Base-by-base conservation (phyloP, 176 grass and related monocot species). In the Carex myosuroides region DNA sequence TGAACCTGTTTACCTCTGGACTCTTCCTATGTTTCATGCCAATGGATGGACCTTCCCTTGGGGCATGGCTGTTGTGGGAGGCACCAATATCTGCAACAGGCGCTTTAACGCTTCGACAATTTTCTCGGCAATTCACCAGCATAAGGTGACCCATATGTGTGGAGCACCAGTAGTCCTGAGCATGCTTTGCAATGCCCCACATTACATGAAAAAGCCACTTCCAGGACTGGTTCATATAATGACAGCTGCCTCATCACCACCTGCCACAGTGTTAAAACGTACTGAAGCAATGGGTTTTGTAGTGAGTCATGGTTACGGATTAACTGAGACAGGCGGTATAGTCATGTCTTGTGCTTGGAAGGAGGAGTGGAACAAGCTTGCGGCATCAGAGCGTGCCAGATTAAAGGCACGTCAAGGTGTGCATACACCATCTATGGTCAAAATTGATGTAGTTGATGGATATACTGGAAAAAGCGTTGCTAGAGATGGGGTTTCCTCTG, bases 21-120 rank as follows among this genome's bases (percentile, higher is more conserved):
- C 92, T 44, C 86, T 98, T 53, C 92, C 90, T 52, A 91, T 98
- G 92, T 98, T 94, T 81, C 95, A 98, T 87, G 91, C 82, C 84
- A 98, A 98, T 20, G 95, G 95, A 0, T 98, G 95, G 95, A 91
- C 87, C 82, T 98, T 89, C 67, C 87, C 95, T 0, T 98, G 95
- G 95, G 92, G 95, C 11, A 79, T 98, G 86, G 89, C 95, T 17
- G 87, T 18, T n/a, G 81, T 88, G 2, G 95, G 92, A 46, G 95
- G 92, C 61, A 93, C 92, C 70, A 98, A 93, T 41, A 63, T 94
- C 13, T 98, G 92, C 87, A 87, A 94, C 79, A 88, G 90, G 79
- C 95, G 88, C 32, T 88, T 98, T 42, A 86, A 77, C 56, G 86
- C 92, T 71, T 57, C 3, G 3, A 30, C 46, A 13, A 77, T 98